Conservation (phyloP, 2,329 filamentous ascomycete genomes). For the Pseudogymnoascus sp. region DNA sequence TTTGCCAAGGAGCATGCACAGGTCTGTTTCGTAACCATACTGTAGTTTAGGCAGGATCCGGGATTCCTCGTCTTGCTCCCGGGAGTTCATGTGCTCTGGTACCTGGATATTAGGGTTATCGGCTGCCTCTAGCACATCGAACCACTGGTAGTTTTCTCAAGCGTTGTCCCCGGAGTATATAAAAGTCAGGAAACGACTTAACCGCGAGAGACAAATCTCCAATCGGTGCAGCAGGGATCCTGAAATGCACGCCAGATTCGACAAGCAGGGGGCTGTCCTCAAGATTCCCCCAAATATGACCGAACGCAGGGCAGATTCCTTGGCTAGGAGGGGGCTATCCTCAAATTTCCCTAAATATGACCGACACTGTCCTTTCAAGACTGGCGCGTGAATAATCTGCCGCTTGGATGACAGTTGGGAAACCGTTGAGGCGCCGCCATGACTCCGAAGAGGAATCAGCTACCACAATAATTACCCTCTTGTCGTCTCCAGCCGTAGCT, state of each 20-base stretch:
- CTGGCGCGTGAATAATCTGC: conserved; percentile 40
- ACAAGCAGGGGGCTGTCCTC: not conserved
- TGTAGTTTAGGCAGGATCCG: not conserved
- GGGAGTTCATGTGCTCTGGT: not conserved
- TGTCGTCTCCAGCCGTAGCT: conserved; percentile 35
- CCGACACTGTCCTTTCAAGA: conserved; percentile 43
- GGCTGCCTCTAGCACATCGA: not conserved
- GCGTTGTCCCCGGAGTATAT: not conserved
- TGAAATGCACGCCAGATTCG: not conserved
- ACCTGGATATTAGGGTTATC: not conserved
- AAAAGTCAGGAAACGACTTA: not conserved
- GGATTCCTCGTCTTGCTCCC: not conserved
- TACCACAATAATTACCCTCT: conserved; percentile 45
- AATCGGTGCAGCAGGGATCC: not conserved
- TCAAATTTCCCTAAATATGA: conserved; percentile 41
- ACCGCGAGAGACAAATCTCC: not conserved
- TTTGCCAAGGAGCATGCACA: not conserved
- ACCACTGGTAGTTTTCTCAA: not conserved
- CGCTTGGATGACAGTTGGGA: conserved; percentile 46
- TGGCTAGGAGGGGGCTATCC: not conserved
- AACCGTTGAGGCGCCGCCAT: conserved; percentile 20
- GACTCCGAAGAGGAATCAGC: conserved; percentile 20
- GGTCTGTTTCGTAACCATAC: not conserved
- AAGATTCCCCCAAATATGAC: not conserved
- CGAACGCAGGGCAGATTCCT: not conserved